Evolutionary conservation across 495 filamentous ascomycete species (phyloP), one percentile per base, ranked within the genome.

Genomic region (Lasiosphaeriaceae sp.): DNA sequence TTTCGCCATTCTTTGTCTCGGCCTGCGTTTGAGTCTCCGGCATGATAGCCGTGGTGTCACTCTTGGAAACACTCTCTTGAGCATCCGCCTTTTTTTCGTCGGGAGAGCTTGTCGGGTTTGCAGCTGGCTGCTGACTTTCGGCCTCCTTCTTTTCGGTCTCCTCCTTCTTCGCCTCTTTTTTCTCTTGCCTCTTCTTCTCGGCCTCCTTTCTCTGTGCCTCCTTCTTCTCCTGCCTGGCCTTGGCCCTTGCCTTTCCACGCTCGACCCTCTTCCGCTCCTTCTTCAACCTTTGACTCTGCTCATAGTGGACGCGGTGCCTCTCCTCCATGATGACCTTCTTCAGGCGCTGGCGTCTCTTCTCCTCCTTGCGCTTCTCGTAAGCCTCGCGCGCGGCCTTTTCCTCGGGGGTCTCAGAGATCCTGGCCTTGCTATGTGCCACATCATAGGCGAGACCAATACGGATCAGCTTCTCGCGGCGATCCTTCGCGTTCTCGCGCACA

Each of bases 401-500:
- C 52, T 80, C 75, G n/a, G 85, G 75, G 5, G 83, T 84, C 60
- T 90, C 86, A 26, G 76, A 68, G 19, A 86, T 75, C 20, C 86
- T 79, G 17, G 86, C 88, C 68, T 92, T 92, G 35, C 84, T 86
- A 64, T 95, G 89, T 3, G 92, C 90, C 11, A 93, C 71, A 64
- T 96, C 92, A 55, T 96, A 95, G 4, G 86, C 85, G 24, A 88
- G 79, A 3, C 90, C 92, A 20, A 93, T 85, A 54, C 88, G 85
- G 2, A 92, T 81, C 2, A 97, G 77, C 69, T 97, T 97, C 47
- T 92, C 90, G 24, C 90, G 85, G 22, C 83, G 79, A 1, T 67
- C 66, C 39, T 80, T 77, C 22, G 85, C 87, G 52, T 85, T 80
- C 3, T 77, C 73, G 24, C 81, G 80, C 8, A 95, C 82, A 5